phyloP scores from a whole-genome alignment of 83 land plant species.

The Diphasiastrum complanatum region DNA sequence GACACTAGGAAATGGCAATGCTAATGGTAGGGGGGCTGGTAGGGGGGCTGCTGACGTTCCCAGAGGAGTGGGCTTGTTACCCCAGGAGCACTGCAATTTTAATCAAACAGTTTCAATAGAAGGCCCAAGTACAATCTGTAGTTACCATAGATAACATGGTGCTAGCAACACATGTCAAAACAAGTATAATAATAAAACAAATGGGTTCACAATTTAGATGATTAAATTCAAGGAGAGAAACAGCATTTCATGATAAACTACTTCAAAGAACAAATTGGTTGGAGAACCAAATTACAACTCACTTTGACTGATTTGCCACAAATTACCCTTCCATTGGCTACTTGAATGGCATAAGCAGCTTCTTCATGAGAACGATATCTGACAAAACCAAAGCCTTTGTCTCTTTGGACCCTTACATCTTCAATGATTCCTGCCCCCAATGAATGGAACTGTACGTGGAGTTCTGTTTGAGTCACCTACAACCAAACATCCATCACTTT shows the following conservation, averaged over 20 bases:
- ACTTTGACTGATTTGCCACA: conserved; percentile 91
- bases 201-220: background rate
- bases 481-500: background rate
- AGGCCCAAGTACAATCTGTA: too few species aligned
- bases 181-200: background rate
- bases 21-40: conserved; percentile 34
- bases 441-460: conserved; percentile 75
- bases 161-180: background rate
- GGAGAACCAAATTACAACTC: background rate
- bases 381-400: conserved; percentile 98
- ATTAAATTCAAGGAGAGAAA: background rate
- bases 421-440: conserved; percentile 90
- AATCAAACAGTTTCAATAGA: conserved; percentile 9
- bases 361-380: conserved; percentile 90
- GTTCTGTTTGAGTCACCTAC: conserved; percentile 80
- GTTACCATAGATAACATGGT: background rate
- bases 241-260: background rate
- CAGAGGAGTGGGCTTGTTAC: conserved; percentile 50
- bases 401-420: conserved; percentile 89
- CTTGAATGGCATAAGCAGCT: conserved; percentile 88
- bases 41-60: conserved; percentile 40
- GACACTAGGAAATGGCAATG: conserved; percentile 22
- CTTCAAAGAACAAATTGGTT: background rate
- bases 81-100: conserved; percentile 50
- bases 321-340: conserved; percentile 67